Conservation (phyloP, 768 basidiomycete genomes). For the Russula lepida region DNA sequence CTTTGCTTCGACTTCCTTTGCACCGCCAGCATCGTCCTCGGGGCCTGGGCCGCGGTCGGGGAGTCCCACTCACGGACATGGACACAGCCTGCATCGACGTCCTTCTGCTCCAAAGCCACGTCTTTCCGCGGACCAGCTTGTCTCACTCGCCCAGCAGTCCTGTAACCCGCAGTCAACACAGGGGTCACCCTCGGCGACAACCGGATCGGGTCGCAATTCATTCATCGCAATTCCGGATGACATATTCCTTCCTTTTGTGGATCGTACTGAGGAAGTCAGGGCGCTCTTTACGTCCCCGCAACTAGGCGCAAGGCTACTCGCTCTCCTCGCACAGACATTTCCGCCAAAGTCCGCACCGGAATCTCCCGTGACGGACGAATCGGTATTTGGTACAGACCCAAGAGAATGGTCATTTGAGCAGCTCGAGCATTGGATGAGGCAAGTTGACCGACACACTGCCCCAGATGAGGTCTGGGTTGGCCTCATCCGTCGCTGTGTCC, state of each 20-base stretch:
- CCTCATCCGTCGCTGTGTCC: constrained; percentile 65
- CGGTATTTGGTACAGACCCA: constrained; percentile 42
- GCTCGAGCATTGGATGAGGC: constrained; percentile 55
- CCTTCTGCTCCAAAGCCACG: constrained; percentile 32
- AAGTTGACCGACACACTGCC: constrained; percentile 49
- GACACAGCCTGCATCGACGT: constrained; percentile 35
- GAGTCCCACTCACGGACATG: constrained; percentile 22
- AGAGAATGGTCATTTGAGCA: constrained; percentile 64
- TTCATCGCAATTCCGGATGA: constrained; percentile 73
- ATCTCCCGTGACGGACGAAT: constrained; percentile 23
- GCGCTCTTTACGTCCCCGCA: constrained; percentile 49
- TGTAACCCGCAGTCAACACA: constrained; percentile 35
- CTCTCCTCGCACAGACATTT: constrained; percentile 67
- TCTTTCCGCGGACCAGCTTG: constrained; percentile 63
- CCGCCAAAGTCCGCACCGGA: constrained; percentile 24
- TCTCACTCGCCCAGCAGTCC: constrained; percentile 62
- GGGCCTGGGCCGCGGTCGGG: constrained; percentile 22
- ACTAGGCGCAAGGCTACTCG: constrained; percentile 63
- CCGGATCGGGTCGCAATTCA: constrained; percentile 36
- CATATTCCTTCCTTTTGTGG: constrained; percentile 78
- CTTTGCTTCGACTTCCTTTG: constrained; percentile 64
- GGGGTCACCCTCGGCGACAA: constrained; percentile 17
- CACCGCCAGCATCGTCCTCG: constrained; percentile 24
- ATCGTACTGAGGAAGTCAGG: constrained; percentile 68
- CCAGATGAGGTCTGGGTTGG: constrained; percentile 69